phyloP scores from a whole-genome alignment of 164 flowering plant species.

The Umbellularia californica region DNA sequence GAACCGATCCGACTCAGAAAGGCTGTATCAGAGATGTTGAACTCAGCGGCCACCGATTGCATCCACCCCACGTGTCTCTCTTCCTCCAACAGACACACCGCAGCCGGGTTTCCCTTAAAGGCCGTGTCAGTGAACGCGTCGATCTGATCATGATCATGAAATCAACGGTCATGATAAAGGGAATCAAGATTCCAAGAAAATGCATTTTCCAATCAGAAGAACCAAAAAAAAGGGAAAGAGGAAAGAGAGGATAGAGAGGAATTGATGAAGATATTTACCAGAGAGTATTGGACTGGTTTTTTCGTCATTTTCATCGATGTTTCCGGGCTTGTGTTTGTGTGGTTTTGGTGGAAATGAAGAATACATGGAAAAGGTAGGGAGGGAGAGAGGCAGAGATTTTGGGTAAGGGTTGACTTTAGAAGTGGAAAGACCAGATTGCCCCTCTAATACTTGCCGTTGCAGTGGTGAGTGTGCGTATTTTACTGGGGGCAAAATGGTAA shows the following conservation, averaged over 20 bases:
- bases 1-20: constrained; percentile 32
- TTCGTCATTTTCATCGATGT: constrained; percentile 26
- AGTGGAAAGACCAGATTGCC: no score
- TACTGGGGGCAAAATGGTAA: no score
- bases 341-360: no score
- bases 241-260: background rate
- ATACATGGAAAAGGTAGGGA: no score
- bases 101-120: constrained; percentile 91
- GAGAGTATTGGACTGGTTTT: constrained; percentile 41
- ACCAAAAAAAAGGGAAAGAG: background rate
- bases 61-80: constrained; percentile 63
- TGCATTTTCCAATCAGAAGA: no score
- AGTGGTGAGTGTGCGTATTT: no score
- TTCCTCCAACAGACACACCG: constrained; percentile 71
- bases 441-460: no score
- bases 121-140: constrained; percentile 78
- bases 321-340: no score
- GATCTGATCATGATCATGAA: constrained; percentile 34
- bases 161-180: background rate
- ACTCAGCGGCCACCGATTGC: constrained; percentile 63
- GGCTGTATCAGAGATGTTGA: constrained; percentile 59
- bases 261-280: constrained; percentile 31
- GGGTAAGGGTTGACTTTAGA: no score
- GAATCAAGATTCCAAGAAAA: no score
- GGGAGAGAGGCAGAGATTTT: no score